These are phyloP conservation scores for Blastomyces parvus DNA, from an alignment of 2,329 filamentous ascomycete genomes.

Conservation along the genomic window DNA sequence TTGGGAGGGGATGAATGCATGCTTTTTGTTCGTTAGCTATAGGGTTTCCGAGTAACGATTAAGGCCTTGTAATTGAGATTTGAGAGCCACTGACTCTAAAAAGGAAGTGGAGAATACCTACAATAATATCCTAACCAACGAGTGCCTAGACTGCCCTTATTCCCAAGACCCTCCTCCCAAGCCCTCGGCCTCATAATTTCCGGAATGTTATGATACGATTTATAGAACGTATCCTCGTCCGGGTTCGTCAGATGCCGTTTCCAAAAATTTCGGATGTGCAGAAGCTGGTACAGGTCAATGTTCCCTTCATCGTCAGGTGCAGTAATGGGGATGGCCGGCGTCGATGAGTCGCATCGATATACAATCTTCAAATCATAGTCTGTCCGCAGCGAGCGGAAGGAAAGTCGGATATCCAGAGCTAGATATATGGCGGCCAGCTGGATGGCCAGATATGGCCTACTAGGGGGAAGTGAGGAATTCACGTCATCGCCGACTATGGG, in stretches of 20 bases:
- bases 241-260: slow-evolving; percentile 30
- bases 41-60: neutral
- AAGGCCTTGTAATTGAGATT: too few species aligned
- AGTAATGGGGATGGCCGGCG: slow-evolving; percentile 7
- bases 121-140: slow-evolving; percentile 31
- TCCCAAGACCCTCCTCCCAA: slow-evolving; percentile 13
- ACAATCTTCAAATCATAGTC: slow-evolving; percentile 27
- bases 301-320: slow-evolving; percentile 15
- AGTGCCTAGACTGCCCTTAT: slow-evolving; percentile 11
- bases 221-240: slow-evolving; percentile 22
- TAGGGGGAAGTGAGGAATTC: slow-evolving; percentile 12
- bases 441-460: slow-evolving; percentile 19
- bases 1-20: slow-evolving; percentile 31
- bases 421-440: slow-evolving; percentile 27
- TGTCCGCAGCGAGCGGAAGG: slow-evolving; percentile 20
- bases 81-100: neutral
- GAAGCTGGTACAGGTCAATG: slow-evolving; percentile 25
- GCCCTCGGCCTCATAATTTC: slow-evolving; percentile 17
- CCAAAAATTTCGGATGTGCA: slow-evolving; percentile 37
- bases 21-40: slow-evolving; percentile 14
- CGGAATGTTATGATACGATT: slow-evolving; percentile 19
- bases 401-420: slow-evolving; percentile 23
- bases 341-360: slow-evolving; percentile 18
- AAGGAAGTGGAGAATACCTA: slow-evolving; percentile 14
- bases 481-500: slow-evolving; percentile 20